Evolutionary conservation across 78 protist genomes (phyloP), one percentile per base, ranked within the genome.

Genomic region (Polysphondylium violaceum): DNA sequence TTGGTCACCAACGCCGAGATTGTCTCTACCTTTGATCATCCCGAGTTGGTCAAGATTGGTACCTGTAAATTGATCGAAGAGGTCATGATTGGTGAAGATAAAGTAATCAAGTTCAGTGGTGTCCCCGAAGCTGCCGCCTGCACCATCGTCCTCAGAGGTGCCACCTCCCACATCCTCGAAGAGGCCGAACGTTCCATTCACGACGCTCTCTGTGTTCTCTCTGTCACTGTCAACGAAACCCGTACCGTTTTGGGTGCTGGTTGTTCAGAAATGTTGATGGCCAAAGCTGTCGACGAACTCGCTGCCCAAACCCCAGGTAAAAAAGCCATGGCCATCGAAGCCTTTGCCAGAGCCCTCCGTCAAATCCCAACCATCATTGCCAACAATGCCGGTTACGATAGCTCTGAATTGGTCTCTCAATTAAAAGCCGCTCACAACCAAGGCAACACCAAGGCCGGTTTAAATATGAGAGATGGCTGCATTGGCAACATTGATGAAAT

Each of bases 111-210:
- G 35, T 97, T 98, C 95, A 36, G 93, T 21, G 99, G 99, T 29
- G 59, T 87, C 9, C 85, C 93, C 40, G 31, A n/a, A 6, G 94
- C 96, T n/a, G 97, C 89, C 59, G 99, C 99, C 11, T 99, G 99
- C 87, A 97, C 99, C 11, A 96, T 99, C 44, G 99, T 99, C 27
- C 92, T 99, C 59, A 94, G 99, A 35, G 99, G 99, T 38, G 98
- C 99, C 25, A 93, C 98, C 65, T 59, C 86, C 11, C 98, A 96
- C 50, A 86, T 98, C 33, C 94, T 99, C 33, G 99, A 98, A 51
- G 99, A 99, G 92, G 99, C 99, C 51, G 99, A 99, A 86, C 95
- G 99, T 40, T 98, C 99, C 33, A 93, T 99, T 38, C 99, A 98
- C 95, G 99, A 99, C 90, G 99, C 99, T 6, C 98, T 99, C 40